These are phyloP conservation scores for Herpetospermum pedunculosum DNA, from an alignment of 306 rosid species.

Conservation along the genomic window DNA sequence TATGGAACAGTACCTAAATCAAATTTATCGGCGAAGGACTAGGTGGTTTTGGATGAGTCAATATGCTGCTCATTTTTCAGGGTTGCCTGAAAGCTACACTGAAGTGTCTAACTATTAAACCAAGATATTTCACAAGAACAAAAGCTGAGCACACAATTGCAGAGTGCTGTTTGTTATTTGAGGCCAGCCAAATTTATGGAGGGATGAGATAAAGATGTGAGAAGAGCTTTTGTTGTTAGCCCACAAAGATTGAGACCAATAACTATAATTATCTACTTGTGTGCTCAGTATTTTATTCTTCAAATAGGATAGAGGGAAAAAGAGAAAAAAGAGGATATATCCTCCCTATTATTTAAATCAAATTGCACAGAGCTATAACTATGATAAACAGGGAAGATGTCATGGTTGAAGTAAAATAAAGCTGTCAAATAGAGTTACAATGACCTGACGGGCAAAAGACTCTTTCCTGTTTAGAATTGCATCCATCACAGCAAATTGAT, in stretches of 20 bases:
- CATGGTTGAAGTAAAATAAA: constrained; percentile 12
- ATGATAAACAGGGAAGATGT: background rate
- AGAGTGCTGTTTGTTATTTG: background rate
- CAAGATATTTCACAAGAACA: constrained; percentile 4
- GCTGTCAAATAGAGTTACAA: constrained; percentile 21
- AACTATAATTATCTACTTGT: background rate
- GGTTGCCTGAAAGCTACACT: background rate
- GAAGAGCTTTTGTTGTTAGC: background rate
- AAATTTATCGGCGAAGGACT: background rate
- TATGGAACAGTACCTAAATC: background rate
- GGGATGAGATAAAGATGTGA: background rate
- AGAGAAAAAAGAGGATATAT: background rate
- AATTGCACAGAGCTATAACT: background rate
- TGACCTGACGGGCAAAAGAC: constrained; percentile 68
- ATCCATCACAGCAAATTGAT: constrained; percentile 74
- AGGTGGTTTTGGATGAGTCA: background rate
- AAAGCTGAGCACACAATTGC: constrained; percentile 2
- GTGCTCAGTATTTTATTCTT: background rate
- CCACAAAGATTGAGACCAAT: background rate
- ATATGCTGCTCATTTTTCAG: background rate
- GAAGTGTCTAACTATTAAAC: background rate
- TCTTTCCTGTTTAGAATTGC: constrained; percentile 80
- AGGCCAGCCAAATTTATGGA: background rate
- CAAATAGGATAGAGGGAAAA: background rate
- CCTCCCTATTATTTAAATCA: background rate